These are phyloP conservation scores for Boletus vermiculosoides DNA, from an alignment of 768 basidiomycete genomes.

Conservation along the genomic window DNA sequence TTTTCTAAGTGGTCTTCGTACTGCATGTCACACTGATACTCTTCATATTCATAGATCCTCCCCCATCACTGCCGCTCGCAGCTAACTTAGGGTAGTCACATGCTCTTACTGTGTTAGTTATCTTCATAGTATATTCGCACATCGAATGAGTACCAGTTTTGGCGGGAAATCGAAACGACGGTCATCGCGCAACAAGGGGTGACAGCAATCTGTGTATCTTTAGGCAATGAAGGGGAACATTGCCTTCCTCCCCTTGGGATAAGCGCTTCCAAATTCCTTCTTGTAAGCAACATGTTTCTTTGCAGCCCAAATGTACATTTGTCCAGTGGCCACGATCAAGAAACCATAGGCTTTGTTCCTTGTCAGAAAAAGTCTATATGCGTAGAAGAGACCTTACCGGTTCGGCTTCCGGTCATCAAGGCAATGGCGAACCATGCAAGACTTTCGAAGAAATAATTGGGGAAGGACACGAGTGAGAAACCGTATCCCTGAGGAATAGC, in stretches of 20 bases:
- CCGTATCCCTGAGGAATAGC: conserved; percentile 93
- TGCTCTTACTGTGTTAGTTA: not conserved
- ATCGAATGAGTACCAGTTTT: not conserved
- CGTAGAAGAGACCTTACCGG: conserved; percentile 49
- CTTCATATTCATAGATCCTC: not conserved
- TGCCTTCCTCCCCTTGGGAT: conserved; percentile 70
- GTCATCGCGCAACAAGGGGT: not conserved
- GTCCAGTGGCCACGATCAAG: conserved; percentile 52
- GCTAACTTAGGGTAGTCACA: not conserved
- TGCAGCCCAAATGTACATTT: conserved; percentile 85
- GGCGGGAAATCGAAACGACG: not conserved
- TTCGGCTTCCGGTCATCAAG: conserved; percentile 74
- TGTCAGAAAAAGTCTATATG: not conserved
- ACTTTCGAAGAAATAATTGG: conserved; percentile 94
- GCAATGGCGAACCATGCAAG: conserved; percentile 71
- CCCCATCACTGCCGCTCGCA: not conserved
- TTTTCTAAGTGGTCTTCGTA: conserved; percentile 10
- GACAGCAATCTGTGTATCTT: not conserved
- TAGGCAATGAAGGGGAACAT: conserved; percentile 65
- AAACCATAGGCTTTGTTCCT: conserved; percentile 59
- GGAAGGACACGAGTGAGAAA: conserved; percentile 81
- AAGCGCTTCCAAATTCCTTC: conserved; percentile 90
- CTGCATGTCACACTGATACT: not conserved
- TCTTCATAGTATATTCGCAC: not conserved
- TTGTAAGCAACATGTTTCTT: conserved; percentile 90